These are phyloP conservation scores for Magnolia changhungtana DNA, from an alignment of 164 flowering plant genomes.

Conservation along the genomic window DNA sequence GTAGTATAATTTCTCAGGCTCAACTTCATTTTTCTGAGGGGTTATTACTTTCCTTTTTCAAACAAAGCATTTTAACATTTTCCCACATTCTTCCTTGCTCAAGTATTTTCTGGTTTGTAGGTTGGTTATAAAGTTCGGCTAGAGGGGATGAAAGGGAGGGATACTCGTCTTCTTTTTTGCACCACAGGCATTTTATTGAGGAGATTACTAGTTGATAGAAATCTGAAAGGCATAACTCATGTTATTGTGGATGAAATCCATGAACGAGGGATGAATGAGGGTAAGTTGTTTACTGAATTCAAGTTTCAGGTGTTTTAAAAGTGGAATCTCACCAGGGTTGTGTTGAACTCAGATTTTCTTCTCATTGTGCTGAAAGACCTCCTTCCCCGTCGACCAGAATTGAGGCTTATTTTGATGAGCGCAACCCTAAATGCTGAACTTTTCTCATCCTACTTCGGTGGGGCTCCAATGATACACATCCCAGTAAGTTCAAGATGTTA, in stretches of 20 bases:
- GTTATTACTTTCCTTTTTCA: constrained; percentile 20
- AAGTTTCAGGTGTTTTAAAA: constrained; percentile 6
- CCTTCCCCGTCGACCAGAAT: constrained; percentile 84
- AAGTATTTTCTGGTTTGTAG: constrained; percentile 31
- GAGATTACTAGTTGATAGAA: constrained; percentile 82
- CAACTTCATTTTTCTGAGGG: constrained; percentile 21
- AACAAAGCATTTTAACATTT: not conserved
- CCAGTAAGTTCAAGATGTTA: constrained; percentile 57
- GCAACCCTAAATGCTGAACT: constrained; percentile 92
- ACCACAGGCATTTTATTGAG: constrained; percentile 92
- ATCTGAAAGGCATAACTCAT: constrained; percentile 83
- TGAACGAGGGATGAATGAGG: constrained; percentile 99
- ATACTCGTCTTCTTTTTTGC: constrained; percentile 95
- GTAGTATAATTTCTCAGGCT: not conserved
- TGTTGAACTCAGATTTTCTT: constrained; percentile 71
- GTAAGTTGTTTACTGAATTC: constrained; percentile 29
- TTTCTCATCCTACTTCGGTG: constrained; percentile 80
- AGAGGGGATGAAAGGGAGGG: constrained; percentile 90
- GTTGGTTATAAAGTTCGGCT: constrained; percentile 98
- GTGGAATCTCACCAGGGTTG: constrained; percentile 19
- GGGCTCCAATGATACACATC: constrained; percentile 84
- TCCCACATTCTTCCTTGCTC: not conserved
- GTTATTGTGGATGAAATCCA: constrained; percentile 97
- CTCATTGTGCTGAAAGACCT: constrained; percentile 88
- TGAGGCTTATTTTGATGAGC: constrained; percentile 89